Percentiles rank a stretch among this genome's conserved stretches.
Conservation (phyloP, 768 basidiomycete species). For the Cyclocybe cylindracea region DNA sequence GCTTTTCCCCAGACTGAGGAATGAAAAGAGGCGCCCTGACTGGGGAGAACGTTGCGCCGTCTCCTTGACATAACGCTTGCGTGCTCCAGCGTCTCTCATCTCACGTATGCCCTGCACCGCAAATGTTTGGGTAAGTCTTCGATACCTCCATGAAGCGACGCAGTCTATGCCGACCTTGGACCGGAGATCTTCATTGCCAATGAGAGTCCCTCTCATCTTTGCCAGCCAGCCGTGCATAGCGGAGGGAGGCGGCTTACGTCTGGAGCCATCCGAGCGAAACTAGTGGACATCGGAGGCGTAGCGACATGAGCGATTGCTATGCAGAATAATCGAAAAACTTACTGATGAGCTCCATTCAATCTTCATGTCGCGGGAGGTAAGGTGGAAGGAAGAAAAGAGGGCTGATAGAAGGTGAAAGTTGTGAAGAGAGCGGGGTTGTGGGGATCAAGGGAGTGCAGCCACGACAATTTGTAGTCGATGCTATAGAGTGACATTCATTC, state of each 20-base stretch:
- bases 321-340: conserved; percentile 4
- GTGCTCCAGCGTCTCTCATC: conserved; percentile 55
- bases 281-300: conserved; percentile 14
- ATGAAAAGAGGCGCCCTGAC: neutral
- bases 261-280: conserved; percentile 46
- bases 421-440: conserved; percentile 14
- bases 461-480: conserved; percentile 12
- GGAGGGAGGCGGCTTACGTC: conserved; percentile 50
- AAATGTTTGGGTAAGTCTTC: conserved; percentile 3
- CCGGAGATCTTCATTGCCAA: conserved; percentile 61
- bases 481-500: conserved; percentile 13
- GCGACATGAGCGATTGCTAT: neutral
- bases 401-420: conserved; percentile 4
- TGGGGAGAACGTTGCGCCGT: neutral
- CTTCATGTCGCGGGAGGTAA: conserved; percentile 35
- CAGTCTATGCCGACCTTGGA: conserved; percentile 35
- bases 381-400: conserved; percentile 3
- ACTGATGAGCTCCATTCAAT: conserved; percentile 56
- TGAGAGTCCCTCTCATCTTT: conserved; percentile 75
- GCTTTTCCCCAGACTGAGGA: neutral
- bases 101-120: conserved; percentile 60
- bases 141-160: neutral
- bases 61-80: conserved; percentile 3
- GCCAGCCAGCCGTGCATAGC: conserved; percentile 77
- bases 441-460: conserved; percentile 9